A percentile compares a stretch with the other conserved stretches of the same genome.
Conservation (phyloP, 2,329 filamentous ascomycete genomes). For the Aspergillus unguis region DNA sequence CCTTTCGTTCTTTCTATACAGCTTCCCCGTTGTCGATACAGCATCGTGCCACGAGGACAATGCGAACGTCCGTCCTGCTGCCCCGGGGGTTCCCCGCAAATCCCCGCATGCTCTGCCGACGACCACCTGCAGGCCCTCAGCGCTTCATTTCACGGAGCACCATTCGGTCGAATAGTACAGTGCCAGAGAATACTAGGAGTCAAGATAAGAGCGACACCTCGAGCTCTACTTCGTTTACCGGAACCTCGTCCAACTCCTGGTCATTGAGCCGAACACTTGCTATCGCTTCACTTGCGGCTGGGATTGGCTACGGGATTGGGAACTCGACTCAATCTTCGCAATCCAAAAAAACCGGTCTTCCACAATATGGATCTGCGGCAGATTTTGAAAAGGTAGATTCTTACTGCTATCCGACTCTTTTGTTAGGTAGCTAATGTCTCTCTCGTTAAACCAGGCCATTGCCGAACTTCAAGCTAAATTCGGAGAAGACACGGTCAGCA, state of each 20-base stretch:
- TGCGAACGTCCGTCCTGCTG: constrained; percentile 23
- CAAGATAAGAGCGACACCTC: constrained; percentile 16
- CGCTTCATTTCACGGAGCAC: constrained; percentile 6
- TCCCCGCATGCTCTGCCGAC: constrained; percentile 24
- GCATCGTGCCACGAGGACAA: constrained; percentile 11
- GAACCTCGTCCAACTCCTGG: constrained; percentile 34
- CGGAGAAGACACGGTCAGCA: constrained; percentile 60
- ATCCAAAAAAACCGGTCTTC: constrained; percentile 18
- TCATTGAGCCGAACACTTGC: constrained; percentile 48
- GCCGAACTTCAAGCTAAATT: constrained; percentile 51
- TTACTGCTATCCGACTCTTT: neutral
- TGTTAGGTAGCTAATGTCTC: neutral
- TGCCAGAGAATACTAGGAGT: neutral
- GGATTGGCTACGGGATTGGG: constrained; percentile 52
- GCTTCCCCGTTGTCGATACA: neutral
- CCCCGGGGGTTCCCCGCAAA: constrained; percentile 26
- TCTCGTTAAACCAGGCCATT: constrained; percentile 49
- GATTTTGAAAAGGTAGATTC: constrained; percentile 40
- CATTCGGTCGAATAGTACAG: constrained; percentile 22
- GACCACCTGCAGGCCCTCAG: constrained; percentile 10
- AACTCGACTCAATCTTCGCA: constrained; percentile 34
- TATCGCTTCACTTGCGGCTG: constrained; percentile 49
- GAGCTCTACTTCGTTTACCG: constrained; percentile 14
- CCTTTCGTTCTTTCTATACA: too few relatives aligned
- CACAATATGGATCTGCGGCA: constrained; percentile 37